Conservation (phyloP, 192 early-diverging fungal species). For the Podila minutissima region DNA sequence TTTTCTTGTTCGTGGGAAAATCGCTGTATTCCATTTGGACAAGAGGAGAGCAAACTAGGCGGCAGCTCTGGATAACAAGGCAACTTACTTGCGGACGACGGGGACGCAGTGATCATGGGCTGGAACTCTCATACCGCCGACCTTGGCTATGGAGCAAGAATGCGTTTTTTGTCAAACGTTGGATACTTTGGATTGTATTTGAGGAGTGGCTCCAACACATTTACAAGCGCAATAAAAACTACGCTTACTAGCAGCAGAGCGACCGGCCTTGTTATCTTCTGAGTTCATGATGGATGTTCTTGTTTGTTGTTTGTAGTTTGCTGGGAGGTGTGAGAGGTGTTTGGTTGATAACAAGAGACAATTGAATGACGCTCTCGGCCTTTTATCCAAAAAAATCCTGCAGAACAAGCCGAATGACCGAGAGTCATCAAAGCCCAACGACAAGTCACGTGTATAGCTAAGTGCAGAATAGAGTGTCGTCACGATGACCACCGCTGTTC, state of each 20-base stretch:
- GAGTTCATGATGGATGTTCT: slow-evolving; percentile 25
- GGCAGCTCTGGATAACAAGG: not conserved
- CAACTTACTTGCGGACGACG: slow-evolving; percentile 48
- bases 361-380: not conserved
- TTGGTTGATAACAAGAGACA: not conserved
- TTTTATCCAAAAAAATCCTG: not conserved
- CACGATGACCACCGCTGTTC: too few species aligned
- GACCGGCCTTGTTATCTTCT: slow-evolving; percentile 40
- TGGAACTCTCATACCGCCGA: slow-evolving; percentile 41
- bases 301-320: not conserved
- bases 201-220: not conserved
- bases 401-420: too few species aligned
- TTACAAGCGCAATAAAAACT: not conserved
- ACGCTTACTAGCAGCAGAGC: slow-evolving; percentile 27
- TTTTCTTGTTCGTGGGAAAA: not conserved
- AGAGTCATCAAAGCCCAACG: too few species aligned
- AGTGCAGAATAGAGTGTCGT: too few species aligned
- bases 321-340: not conserved
- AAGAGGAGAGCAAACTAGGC: not conserved
- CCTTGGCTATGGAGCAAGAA: slow-evolving; percentile 21
- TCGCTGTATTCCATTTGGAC: not conserved
- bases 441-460: too few species aligned
- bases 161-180: too few species aligned
- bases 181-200: not conserved
- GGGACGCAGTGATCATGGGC: slow-evolving; percentile 38